Evolutionary conservation across 2,329 filamentous ascomycete species (phyloP).

Genomic region (Aureobasidium leucospermi): DNA sequence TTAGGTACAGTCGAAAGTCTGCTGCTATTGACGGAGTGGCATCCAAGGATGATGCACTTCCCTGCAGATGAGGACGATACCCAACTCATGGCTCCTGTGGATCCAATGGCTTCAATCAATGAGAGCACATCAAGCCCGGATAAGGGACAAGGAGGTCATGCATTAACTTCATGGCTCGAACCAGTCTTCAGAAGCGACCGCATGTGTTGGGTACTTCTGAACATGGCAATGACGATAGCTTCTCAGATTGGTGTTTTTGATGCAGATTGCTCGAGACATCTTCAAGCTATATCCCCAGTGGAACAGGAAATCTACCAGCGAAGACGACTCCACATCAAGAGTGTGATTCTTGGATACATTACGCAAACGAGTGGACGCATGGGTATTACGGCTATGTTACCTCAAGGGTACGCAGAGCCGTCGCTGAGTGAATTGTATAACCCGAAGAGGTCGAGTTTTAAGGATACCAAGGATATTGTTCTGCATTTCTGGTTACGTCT

Average conservation of each 20-base stretch:
- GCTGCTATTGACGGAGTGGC: constrained; percentile 94
- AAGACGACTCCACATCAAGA: constrained; percentile 72
- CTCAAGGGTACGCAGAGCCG: constrained; percentile 38
- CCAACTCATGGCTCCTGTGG: constrained; percentile 59
- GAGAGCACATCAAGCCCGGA: constrained; percentile 37
- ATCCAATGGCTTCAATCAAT: constrained; percentile 59
- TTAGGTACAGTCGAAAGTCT: constrained; percentile 91
- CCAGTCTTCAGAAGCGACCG: constrained; percentile 85
- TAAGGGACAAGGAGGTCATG: constrained; percentile 66
- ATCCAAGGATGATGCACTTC: constrained; percentile 89
- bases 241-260: constrained; percentile 97
- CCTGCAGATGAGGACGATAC: constrained; percentile 64
- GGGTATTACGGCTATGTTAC: constrained; percentile 90
- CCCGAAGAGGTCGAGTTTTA: constrained; percentile 15
- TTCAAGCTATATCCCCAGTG: constrained; percentile 32
- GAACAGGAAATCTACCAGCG: constrained; percentile 72
- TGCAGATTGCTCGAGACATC: constrained; percentile 55
- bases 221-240: constrained; percentile 79
- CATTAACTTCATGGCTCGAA: constrained; percentile 93
- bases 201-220: constrained; percentile 97
- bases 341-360: constrained; percentile 81
- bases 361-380: constrained; percentile 89
- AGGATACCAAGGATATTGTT: constrained; percentile 44
- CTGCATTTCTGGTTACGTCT: constrained; percentile 89
- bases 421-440: constrained; percentile 27